Base-by-base conservation (phyloP, 441 rosid genomes). In the Arabidopsis lyrata region DNA sequence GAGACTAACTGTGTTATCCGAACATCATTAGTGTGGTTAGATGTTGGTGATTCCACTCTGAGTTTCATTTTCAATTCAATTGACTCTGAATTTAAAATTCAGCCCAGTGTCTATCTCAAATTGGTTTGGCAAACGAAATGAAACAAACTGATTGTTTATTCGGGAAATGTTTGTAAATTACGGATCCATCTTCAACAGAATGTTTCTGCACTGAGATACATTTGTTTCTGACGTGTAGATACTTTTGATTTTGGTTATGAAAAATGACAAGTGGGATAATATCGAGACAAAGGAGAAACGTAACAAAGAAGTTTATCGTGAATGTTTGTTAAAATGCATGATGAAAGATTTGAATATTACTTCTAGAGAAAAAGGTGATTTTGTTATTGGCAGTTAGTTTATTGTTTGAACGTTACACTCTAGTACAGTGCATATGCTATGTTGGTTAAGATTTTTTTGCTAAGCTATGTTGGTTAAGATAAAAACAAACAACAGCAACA, bases 321-420 rank as follows among this genome's bases (percentile, higher is more conserved):
- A 44, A 52, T 68, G 74, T 62, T 68, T 12, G 74, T 75, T 75
- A 68, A 62, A 68, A 62, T 27, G 44, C 59, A 68, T 75, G 1
- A 75, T 75, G 44, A 54, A 15, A n/a, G 0, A 41, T 61, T 18
- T 69, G 18, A 75, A 68, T 24, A 11, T 62, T 34, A 11, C 59
- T 62, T 12, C 34, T 42, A 22, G 47, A 32, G 48, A 31, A 49
- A 49, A 74, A 74, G 9, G 8, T 49, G 12, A 49, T 50, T 32
- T 50, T 41, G 22, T 52, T 75, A 41, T 65, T 74, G 39, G 11
- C 15, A 11, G 68, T 75, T 68, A 22, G 49, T 60, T 34, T 52
- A 15, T 61, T 68, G 69, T 60, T 68, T 52, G 56, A 52, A 24
- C 41, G 49, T 32, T 67, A 32, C 41, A 75, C 15, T 67, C 62